Base-by-base conservation (phyloP, 352 stramenopile species). In the Phytophthora uliginosa region DNA sequence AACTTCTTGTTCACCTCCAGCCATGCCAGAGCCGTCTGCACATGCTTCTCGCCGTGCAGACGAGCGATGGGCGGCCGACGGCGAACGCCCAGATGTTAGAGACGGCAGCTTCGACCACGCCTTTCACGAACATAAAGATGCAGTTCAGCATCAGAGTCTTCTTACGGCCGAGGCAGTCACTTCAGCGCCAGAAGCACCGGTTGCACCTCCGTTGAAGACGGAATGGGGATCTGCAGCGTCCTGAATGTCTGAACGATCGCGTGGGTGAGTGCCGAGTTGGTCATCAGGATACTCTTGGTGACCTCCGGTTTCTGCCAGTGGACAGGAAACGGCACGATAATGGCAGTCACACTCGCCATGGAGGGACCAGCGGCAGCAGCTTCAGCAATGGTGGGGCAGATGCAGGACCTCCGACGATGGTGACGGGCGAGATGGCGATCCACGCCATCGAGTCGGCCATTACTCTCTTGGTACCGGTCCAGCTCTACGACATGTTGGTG, bases 241-340 rank as follows among this genome's bases (percentile, higher is more conserved):
- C 95, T 96, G 71, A 94, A 95, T 63, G 84, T 91, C 75, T 96
- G 87, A 7, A 96, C 85, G 53, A 96, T 92, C 24, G 87, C 89
- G 66, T 96, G 89, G 20, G 88, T 94, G 63, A 96, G 87, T 33
- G 87, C 86, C 15, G 89, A 87, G 58, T 96, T 95, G 17, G 88
- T 83, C 45, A 79, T 82, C 22, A 96, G 48, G 36, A 96, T 93
- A 47, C 72, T 80, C 73, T 95, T 94, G 18, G 89, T 95, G 50
- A 90, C 76, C 4, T 96, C 89, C 5, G 89, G 89, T 10, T 86
- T 86, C 52, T 93, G 83, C n/a, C n/a, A n/a, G n/a, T n/a, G n/a
- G n/a, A n/a, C n/a, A n/a, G n/a, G n/a, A n/a, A n/a, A n/a, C n/a
- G n/a, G n/a, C n/a, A n/a, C n/a, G n/a, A n/a, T n/a, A n/a, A n/a